Evolutionary conservation across 257 asterid genomes (phyloP).

Genomic region (Solanum microdontum): DNA sequence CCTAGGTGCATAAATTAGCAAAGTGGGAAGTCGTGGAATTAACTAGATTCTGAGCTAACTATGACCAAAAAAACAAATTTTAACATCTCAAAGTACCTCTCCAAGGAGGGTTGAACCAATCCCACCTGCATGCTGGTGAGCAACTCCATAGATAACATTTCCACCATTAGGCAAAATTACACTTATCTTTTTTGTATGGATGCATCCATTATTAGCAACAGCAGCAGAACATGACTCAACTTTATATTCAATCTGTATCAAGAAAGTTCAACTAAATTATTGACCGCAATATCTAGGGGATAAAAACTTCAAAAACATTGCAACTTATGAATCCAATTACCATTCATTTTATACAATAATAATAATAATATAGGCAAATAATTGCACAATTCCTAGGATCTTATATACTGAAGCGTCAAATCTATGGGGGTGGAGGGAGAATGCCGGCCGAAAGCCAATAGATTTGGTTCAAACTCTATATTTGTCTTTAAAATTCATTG

Average conservation of each 20-base stretch:
- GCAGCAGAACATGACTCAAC: conserved; percentile 35
- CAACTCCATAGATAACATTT: conserved; percentile 57
- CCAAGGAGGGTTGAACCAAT: conserved; percentile 44
- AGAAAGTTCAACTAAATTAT: neutral
- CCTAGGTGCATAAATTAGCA: neutral
- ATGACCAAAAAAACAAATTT: neutral
- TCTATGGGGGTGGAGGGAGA: neutral
- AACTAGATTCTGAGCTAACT: neutral
- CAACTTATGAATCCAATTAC: neutral
- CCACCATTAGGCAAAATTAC: conserved; percentile 47
- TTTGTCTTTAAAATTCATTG: neutral
- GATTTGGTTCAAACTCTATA: neutral
- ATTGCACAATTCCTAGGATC: conserved; percentile 17
- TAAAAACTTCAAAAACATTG: neutral
- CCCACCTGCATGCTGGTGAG: conserved; percentile 67
- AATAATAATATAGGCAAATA: neutral
- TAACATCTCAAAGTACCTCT: conserved; percentile 30
- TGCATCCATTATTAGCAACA: conserved; percentile 22
- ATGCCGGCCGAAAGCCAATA: neutral
- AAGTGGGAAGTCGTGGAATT: neutral
- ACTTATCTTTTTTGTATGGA: conserved; percentile 17
- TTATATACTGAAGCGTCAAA: neutral
- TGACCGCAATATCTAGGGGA: neutral
- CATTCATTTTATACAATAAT: neutral
- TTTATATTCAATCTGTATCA: conserved; percentile 50